These are phyloP conservation scores for Pyronema domesticum DNA, from an alignment of 495 filamentous ascomycete species.

Conservation along the genomic window DNA sequence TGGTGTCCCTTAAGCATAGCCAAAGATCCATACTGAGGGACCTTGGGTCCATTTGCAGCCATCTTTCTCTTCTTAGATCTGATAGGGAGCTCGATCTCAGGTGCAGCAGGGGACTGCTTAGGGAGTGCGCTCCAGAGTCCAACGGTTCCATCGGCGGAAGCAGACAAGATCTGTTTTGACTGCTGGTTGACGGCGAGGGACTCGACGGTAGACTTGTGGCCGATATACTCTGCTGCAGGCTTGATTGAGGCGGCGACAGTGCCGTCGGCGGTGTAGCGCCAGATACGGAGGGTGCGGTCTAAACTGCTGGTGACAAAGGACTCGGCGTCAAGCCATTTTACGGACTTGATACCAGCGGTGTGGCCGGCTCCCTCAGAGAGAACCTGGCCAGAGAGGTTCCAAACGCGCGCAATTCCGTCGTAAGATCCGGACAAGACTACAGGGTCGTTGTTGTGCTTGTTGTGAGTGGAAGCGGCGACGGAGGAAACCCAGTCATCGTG, in stretches of 20 bases:
- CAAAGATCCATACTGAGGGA: constrained; percentile 65
- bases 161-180: constrained; percentile 62
- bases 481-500: constrained; percentile 92
- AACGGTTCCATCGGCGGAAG: constrained; percentile 59
- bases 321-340: constrained; percentile 29
- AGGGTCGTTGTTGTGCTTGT: constrained; percentile 40
- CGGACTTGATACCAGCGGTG: constrained; percentile 54
- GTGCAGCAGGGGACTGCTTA: constrained; percentile 50
- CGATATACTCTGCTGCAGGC: constrained; percentile 59
- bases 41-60: neutral
- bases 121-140: constrained; percentile 73
- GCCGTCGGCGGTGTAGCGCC: constrained; percentile 62
- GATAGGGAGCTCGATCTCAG: constrained; percentile 45
- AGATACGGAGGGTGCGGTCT: constrained; percentile 68
- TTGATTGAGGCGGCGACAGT: constrained; percentile 39
- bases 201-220: constrained; percentile 59
- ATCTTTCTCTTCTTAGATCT: constrained; percentile 64
- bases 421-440: constrained; percentile 70
- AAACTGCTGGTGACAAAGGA: constrained; percentile 60
- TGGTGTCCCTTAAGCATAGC: constrained; percentile 53
- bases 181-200: constrained; percentile 58
- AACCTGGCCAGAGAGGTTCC: constrained; percentile 68
- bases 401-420: constrained; percentile 71
- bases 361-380: constrained; percentile 66
- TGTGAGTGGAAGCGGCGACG: constrained; percentile 62